Percentiles rank a stretch among this genome's conserved stretches.
These are phyloP conservation scores for Aspergillus ustus DNA, from an alignment of 2,329 filamentous ascomycete genomes.

Conservation along the genomic window DNA sequence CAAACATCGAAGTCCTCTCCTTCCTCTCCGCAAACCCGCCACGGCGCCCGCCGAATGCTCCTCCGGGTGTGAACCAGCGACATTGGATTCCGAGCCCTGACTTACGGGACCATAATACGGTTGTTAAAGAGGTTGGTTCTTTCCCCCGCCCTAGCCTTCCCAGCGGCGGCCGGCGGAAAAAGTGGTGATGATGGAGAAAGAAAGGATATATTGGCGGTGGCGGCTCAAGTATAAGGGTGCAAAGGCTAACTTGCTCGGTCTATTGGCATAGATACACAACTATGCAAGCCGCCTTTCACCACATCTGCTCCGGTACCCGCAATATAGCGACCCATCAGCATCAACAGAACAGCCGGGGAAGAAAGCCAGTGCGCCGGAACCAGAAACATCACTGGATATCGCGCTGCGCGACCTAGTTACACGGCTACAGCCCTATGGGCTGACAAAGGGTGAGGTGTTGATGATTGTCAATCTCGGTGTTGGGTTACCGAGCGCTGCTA, in stretches of 20 bases:
- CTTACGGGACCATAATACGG: slow-evolving; percentile 51
- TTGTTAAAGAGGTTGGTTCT: slow-evolving; percentile 49
- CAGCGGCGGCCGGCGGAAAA: not conserved
- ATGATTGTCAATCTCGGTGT: slow-evolving; percentile 53
- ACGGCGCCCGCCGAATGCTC: slow-evolving; percentile 44
- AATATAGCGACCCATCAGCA: slow-evolving; percentile 29
- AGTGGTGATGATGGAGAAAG: not conserved
- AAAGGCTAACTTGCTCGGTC: not conserved
- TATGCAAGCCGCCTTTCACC: slow-evolving; percentile 46
- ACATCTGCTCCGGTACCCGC: slow-evolving; percentile 45
- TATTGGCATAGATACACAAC: slow-evolving; percentile 43
- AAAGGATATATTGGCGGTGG: not conserved
- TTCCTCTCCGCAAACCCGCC: slow-evolving; percentile 48
- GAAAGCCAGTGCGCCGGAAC: not conserved
- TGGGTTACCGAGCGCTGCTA: slow-evolving; percentile 30
- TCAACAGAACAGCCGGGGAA: slow-evolving; percentile 9
- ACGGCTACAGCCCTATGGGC: slow-evolving; percentile 43
- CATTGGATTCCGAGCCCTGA: slow-evolving; percentile 48
- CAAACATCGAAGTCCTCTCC: slow-evolving; percentile 50
- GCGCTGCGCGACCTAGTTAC: slow-evolving; percentile 44
- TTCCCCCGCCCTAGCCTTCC: not conserved
- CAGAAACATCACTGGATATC: slow-evolving; percentile 40
- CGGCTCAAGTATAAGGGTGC: not conserved
- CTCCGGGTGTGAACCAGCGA: slow-evolving; percentile 36
- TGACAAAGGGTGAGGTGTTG: slow-evolving; percentile 53